These are phyloP conservation scores for Poronia punctata DNA, from an alignment of 495 filamentous ascomycete species.

Conservation along the genomic window DNA sequence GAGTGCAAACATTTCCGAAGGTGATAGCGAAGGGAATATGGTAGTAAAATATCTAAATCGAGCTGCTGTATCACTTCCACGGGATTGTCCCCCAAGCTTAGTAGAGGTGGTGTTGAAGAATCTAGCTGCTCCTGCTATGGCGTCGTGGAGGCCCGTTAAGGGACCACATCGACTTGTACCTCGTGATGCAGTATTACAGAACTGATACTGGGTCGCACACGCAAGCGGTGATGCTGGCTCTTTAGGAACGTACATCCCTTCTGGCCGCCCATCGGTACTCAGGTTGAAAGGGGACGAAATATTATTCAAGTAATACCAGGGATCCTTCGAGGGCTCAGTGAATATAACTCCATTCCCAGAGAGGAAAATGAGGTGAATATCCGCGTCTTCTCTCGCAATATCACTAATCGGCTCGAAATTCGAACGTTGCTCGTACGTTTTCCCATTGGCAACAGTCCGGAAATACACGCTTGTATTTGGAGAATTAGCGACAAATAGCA, in stretches of 20 bases:
- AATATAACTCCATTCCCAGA: conserved; percentile 2
- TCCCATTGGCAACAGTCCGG: not conserved
- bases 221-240: not conserved
- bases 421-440: not conserved
- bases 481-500: not conserved
- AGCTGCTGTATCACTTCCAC: not conserved
- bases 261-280: not conserved
- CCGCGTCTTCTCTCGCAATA: not conserved
- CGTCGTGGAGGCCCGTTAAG: conserved; percentile 2
- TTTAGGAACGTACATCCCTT: not conserved
- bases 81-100: not conserved
- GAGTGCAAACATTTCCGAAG: not conserved
- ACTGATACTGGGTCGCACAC: conserved; percentile 1
- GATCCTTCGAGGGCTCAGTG: not conserved
- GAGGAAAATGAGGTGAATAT: not conserved
- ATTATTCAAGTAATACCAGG: not conserved
- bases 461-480: not conserved
- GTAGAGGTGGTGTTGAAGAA: conserved; percentile 2
- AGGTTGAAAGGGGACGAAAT: not conserved
- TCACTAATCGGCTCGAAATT: not conserved
- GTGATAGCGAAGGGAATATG: not conserved
- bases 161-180: conserved; percentile 2
- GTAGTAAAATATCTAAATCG: not conserved
- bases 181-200: conserved; percentile 10
- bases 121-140: not conserved